Percentiles rank a stretch among this genome's conserved stretches.
Evolutionary conservation across 768 basidiomycete genomes (phyloP).

Genomic region (Auriscalpium vulgare): DNA sequence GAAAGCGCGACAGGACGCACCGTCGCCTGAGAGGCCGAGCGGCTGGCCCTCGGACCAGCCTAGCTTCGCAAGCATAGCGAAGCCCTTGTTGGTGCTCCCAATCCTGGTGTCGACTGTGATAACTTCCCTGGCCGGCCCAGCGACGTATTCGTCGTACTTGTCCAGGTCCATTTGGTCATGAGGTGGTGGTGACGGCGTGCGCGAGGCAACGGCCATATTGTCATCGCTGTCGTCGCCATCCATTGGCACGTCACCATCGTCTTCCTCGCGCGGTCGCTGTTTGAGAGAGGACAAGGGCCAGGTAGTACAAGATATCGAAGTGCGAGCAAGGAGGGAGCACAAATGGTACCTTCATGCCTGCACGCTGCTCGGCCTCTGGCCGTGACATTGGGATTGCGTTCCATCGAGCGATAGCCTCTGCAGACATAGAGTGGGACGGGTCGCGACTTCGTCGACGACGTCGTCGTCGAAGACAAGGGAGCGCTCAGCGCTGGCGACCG

Average conservation of each 20-base stretch:
- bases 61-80: constrained; percentile 69
- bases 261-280: constrained; percentile 53
- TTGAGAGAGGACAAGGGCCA: constrained; percentile 34
- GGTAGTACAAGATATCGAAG: constrained; percentile 14
- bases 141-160: constrained; percentile 62
- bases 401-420: constrained; percentile 59
- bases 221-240: constrained; percentile 52
- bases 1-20: constrained; percentile 29
- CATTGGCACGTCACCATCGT: constrained; percentile 11
- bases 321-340: constrained; percentile 47
- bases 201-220: constrained; percentile 64
- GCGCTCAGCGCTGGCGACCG: too few relatives aligned
- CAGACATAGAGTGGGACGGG: constrained; percentile 41
- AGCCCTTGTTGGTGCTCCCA: constrained; percentile 73
- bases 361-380: constrained; percentile 15
- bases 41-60: constrained; percentile 80
- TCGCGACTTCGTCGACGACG: neutral
- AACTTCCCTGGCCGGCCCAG: constrained; percentile 46
- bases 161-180: constrained; percentile 43
- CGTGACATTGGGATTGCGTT: constrained; percentile 54
- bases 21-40: constrained; percentile 68
- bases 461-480: neutral
- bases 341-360: constrained; percentile 18
- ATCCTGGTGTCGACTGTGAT: constrained; percentile 80
- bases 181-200: constrained; percentile 61